Base-by-base conservation (phyloP, 352 stramenopile species). In the Porosira glacialis region DNA sequence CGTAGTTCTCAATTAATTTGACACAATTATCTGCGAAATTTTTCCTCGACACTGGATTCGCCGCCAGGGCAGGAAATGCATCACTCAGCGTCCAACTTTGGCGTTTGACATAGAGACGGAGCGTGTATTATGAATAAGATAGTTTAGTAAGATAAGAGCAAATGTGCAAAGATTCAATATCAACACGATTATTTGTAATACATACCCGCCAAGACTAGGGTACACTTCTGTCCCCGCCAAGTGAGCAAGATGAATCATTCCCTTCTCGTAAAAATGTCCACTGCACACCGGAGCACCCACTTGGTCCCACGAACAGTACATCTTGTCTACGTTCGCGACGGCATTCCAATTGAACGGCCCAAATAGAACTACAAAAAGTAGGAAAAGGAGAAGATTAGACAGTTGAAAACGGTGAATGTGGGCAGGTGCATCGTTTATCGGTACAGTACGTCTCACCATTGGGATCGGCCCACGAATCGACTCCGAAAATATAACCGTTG, bases 391-490 rank as follows among this genome's bases (percentile, higher is more conserved):
- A n/a, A n/a, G n/a, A n/a, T n/a, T n/a, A n/a, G n/a, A n/a, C n/a
- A n/a, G n/a, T n/a, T n/a, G n/a, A n/a, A n/a, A n/a, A n/a, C n/a
- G n/a, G n/a, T n/a, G n/a, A n/a, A n/a, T n/a, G n/a, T n/a, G n/a
- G n/a, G n/a, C n/a, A n/a, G n/a, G n/a, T n/a, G n/a, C n/a, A n/a
- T n/a, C n/a, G n/a, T n/a, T n/a, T n/a, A n/a, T n/a, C n/a, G n/a
- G n/a, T n/a, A n/a, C n/a, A n/a, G n/a, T n/a, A n/a, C n/a, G n/a
- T n/a, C n/a, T n/a, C n/a, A n/a, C n/a, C 52, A 61, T 61, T 74
- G 21, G 59, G 62, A 75, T 79, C 70, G 13, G 62, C 70, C 63
- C 63, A 79, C 13, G 39, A 61, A 70, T 79, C 70, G 0, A 63
- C 75, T 0, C 70, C 70, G n/a, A 58, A 79, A 1, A 79, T 53